Evolutionary conservation across 2,329 filamentous ascomycete species (phyloP).

Genomic region (Septoria linicola): DNA sequence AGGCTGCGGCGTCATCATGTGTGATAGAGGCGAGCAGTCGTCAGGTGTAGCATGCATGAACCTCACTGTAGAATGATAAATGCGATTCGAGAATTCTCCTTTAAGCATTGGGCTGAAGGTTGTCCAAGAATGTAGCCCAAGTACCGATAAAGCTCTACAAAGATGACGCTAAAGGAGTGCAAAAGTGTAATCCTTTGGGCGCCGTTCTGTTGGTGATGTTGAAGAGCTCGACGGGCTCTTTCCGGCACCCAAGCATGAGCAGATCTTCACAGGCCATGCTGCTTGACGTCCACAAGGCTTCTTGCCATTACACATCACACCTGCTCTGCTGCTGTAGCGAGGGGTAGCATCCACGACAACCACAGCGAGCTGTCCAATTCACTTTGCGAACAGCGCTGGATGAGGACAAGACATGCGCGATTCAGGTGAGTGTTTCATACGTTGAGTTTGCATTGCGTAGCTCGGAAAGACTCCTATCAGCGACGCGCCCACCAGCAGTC

Average conservation of each 20-base stretch:
- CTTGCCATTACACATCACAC: too few relatives aligned
- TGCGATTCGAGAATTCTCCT: slow-evolving; percentile 4
- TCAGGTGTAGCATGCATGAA: slow-evolving; percentile 1
- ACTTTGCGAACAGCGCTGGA: slow-evolving; percentile 43
- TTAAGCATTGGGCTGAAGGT: background rate
- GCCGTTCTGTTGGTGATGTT: background rate
- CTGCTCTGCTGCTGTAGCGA: background rate
- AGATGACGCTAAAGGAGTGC: background rate
- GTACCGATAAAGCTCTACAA: background rate
- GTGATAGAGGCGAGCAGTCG: background rate
- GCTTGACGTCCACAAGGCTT: background rate
- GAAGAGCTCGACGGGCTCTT: background rate
- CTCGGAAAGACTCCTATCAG: too few relatives aligned
- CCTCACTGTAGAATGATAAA: background rate
- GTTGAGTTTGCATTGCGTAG: background rate
- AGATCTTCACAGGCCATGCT: background rate
- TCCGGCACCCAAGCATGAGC: background rate
- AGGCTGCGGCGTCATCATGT: slow-evolving; percentile 1
- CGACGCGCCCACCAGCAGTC: too few relatives aligned
- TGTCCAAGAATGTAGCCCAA: background rate
- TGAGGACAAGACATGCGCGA: slow-evolving; percentile 11
- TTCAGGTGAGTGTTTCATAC: slow-evolving; percentile 7
- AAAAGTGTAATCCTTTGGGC: background rate
- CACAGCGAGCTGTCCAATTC: slow-evolving; percentile 43
- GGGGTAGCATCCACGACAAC: background rate